These are phyloP conservation scores for Syzygium syzygioides DNA, from an alignment of 441 rosid species.

Conservation along the genomic window DNA sequence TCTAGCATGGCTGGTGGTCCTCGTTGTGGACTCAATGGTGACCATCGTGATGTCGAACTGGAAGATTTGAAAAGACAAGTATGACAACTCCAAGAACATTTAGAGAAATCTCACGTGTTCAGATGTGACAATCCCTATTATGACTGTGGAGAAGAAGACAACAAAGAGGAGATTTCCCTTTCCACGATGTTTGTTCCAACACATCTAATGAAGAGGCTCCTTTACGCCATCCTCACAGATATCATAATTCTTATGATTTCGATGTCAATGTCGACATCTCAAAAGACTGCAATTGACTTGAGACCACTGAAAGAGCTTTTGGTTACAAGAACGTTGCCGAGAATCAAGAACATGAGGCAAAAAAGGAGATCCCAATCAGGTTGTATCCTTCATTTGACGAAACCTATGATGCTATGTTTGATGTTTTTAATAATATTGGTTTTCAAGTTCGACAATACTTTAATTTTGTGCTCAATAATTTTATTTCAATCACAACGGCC, in stretches of 20 bases:
- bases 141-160: neutral
- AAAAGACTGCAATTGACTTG: neutral
- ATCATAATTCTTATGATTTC: no score
- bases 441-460: neutral
- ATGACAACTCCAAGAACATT: neutral
- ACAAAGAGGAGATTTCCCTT: neutral
- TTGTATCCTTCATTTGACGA: neutral
- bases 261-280: no score
- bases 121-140: neutral
- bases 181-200: neutral
- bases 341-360: neutral
- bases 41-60: neutral
- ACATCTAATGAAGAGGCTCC: neutral
- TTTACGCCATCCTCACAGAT: neutral
- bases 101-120: neutral
- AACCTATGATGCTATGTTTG: neutral
- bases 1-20: neutral
- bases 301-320: neutral
- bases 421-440: no score
- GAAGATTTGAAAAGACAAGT: neutral
- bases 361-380: neutral
- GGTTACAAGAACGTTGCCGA: neutral
- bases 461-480: neutral
- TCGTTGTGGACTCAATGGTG: neutral
- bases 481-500: neutral